Base-by-base conservation (phyloP, 805 yeast species). In the Cyberlindnera meyerae region DNA sequence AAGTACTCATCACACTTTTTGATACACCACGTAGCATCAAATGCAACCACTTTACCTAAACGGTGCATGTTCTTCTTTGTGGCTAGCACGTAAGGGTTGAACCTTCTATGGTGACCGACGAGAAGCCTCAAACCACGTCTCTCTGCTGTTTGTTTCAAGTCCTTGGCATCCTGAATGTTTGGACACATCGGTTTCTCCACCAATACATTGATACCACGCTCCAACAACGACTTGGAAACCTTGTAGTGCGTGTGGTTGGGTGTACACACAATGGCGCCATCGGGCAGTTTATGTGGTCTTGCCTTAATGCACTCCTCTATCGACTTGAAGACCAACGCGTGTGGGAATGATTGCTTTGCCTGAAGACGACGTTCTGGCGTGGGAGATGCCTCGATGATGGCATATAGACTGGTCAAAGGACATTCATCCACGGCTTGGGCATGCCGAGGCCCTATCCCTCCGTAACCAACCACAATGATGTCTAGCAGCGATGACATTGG, bases 381-480 rank as follows among this genome's bases (percentile, higher is more conserved):
- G 8, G 39, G 38, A 11, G 47, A 46, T 4, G 39, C 34, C 24
- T 46, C 50, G 17, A 46, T 29, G 11, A 46, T 33, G 6, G 42
- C 50, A n/a, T 26, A 34, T 9, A 46, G 33, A 14, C 33, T 34
- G 12, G 50, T 43, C 8, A 27, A 14, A 5, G 47, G 41, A 18
- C 47, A 43, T 12, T 39, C 30, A 8, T 36, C 31, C 4, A 46
- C 42, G 6, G 47, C 45, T 4, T 25, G 38, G 11, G 44, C 43
- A 28, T 46, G 50, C 9, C 50, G 43, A 14, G 50, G 50, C 1
- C 50, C 50, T 17, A 46, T 46, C 8, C 44, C 43, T n/a, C 50
- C 50, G 22, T 22, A 41, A 5, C 50, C 50, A 29, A 43, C 30
- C 4, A 46, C 43, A 12, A 41, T 40, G 24, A 46, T 31, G 36